Conservation (phyloP, 192 early-diverging fungal genomes). For the Jimgerdemannia flammicorona region DNA sequence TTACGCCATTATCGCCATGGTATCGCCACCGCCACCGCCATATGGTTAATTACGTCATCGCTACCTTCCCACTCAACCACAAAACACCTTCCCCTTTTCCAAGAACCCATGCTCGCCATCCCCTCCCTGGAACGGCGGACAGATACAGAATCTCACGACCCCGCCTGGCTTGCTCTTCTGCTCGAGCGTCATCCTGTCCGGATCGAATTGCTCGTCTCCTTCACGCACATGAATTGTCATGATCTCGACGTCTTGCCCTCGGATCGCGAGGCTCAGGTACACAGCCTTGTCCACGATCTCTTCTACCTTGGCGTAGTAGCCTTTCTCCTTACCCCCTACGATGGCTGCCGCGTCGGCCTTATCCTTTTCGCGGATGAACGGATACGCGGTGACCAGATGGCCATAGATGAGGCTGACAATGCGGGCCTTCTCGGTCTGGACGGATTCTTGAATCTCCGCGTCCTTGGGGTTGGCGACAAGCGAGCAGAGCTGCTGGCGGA, state of each 20-base stretch:
- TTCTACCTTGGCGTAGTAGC: slow-evolving; percentile 19
- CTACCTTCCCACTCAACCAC: slow-evolving; percentile 6
- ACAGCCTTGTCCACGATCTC: slow-evolving; percentile 30
- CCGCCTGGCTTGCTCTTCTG: slow-evolving; percentile 23
- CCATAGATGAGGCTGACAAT: slow-evolving; percentile 27
- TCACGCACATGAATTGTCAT: slow-evolving; percentile 20
- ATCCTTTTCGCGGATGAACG: slow-evolving; percentile 29
- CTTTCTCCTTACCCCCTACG: slow-evolving; percentile 17
- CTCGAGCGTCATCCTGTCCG: slow-evolving; percentile 27
- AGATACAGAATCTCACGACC: slow-evolving; percentile 26
- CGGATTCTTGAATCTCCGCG: slow-evolving; percentile 18
- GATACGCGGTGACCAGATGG: slow-evolving; percentile 29
- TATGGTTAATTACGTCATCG: neutral
- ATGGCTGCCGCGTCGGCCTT: neutral
- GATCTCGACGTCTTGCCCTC: slow-evolving; percentile 37
- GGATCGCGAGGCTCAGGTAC: slow-evolving; percentile 29
- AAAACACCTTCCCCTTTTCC: slow-evolving; percentile 35
- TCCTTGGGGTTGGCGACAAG: slow-evolving; percentile 30
- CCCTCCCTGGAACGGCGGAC: slow-evolving; percentile 34
- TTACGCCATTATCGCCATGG: no score
- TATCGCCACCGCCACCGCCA: no score
- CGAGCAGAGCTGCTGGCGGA: slow-evolving; percentile 32
- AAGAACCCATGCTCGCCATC: slow-evolving; percentile 40
- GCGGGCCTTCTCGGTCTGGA: slow-evolving; percentile 14
- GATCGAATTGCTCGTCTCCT: slow-evolving; percentile 29